Conservation (phyloP, 306 rosid genomes). For the Canavalia ensiformis region DNA sequence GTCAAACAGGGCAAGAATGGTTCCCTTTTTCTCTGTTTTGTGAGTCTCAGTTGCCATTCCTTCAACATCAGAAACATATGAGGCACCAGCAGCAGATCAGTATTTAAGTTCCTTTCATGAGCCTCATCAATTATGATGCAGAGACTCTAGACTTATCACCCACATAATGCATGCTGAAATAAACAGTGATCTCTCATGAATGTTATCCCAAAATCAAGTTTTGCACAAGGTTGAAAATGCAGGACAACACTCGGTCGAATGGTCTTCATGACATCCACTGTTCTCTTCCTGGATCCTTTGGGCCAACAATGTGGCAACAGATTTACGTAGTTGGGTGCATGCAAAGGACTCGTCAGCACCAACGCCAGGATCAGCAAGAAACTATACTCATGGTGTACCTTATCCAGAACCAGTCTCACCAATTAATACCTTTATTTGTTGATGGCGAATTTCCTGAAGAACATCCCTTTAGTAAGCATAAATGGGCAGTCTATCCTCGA, state of each 20-base stretch:
- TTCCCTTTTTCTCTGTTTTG: conserved; percentile 73
- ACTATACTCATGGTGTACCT: conserved; percentile 92
- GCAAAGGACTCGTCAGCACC: conserved; percentile 67
- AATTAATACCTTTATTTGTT: conserved; percentile 81
- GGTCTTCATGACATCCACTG: conserved; percentile 67
- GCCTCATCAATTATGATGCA: conserved; percentile 90
- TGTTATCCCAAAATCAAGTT: conserved; percentile 65
- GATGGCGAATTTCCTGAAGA: conserved; percentile 62
- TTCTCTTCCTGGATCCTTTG: conserved; percentile 82
- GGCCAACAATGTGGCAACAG: conserved; percentile 78
- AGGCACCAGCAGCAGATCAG: conserved; percentile 71
- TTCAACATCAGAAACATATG: conserved; percentile 74
- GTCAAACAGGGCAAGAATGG: conserved; percentile 92
- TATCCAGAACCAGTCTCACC: conserved; percentile 99
- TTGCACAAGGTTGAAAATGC: conserved; percentile 58
- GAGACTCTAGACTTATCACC: conserved; percentile 68
- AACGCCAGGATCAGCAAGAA: conserved; percentile 87
- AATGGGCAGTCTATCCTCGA: conserved; percentile 83
- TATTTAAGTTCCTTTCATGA: conserved; percentile 94
- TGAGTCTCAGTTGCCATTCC: conserved; percentile 77
- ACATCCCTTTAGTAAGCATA: conserved; percentile 80
- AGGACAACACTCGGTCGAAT: conserved; percentile 56
- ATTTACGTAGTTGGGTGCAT: conserved; percentile 96
- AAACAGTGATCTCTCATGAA: conserved; percentile 94
- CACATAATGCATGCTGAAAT: conserved; percentile 83